Conservation (phyloP, 768 basidiomycete genomes). For the Hypholoma fasciculare region DNA sequence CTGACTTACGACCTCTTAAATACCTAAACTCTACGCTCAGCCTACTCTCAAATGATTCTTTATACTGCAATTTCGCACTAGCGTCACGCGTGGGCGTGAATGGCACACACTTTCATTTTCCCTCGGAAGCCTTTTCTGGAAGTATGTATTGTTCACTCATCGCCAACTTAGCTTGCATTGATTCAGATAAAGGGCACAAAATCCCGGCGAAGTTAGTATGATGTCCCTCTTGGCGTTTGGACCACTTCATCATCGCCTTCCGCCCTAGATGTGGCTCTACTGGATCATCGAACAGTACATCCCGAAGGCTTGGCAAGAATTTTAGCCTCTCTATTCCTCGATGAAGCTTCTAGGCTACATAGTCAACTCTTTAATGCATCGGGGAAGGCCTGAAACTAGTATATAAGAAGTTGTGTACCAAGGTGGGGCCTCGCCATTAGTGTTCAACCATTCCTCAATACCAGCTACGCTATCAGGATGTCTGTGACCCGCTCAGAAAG, state of each 20-base stretch:
- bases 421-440: too few species aligned
- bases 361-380: background rate
- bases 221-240: background rate
- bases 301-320: conserved; percentile 1
- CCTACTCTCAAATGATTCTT: too few species aligned
- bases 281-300: background rate
- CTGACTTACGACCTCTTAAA: too few species aligned
- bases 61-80: too few species aligned
- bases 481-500: conserved; percentile 15
- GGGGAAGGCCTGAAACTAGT: background rate
- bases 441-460: background rate
- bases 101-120: too few species aligned
- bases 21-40: too few species aligned
- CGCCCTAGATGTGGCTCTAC: background rate
- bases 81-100: too few species aligned
- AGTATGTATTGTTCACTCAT: background rate
- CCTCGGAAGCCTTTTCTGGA: too few species aligned
- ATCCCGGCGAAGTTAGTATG: background rate
- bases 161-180: background rate
- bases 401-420: background rate
- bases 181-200: background rate
- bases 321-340: background rate
- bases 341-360: background rate
- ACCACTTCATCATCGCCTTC: background rate
- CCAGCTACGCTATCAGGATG: conserved; percentile 2